Evolutionary conservation across 2,329 filamentous ascomycete genomes (phyloP), one percentile per base, ranked within the genome.

Genomic region (Fusarium udum): DNA sequence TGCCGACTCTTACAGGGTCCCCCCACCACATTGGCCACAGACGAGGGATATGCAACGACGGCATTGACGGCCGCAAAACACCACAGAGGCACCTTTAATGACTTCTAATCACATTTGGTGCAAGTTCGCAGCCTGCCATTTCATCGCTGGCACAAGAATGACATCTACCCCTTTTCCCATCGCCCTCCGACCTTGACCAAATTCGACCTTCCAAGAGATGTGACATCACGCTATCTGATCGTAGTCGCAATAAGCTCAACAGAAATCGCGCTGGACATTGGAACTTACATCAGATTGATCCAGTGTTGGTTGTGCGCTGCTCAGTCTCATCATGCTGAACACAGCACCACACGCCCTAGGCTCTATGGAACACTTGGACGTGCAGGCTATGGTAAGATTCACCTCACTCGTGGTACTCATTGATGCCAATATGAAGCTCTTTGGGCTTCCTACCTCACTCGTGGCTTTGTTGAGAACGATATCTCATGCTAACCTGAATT

Each of bases 41-140:
- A 15, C 24, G 1, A 37, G 13, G 24, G 14, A n/a, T 7, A 1
- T 9, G 14, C 20, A 39, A 28, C 3, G 4, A 10, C 24, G 0
- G 7, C 14, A 28, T n/a, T 37, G 0, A 16, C 14, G 2, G 20
- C 24, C 8, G n/a, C 2, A 26, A 52, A 3, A 8, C 13, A 12
- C 4, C 18, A 28, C 7, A 0, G 3, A 37, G 12, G 3, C 7
- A 36, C 10, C 6, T 12, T 3, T 1, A 16, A 15, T 15, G 4
- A 12, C 7, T 14, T 16, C 4, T 6, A 4, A 16, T 26, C 3
- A 3, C 18, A 3, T 20, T 13, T 14, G 7, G 14, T 24, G 1
- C 1, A 36, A 6, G 18, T 9, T 26, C 9, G 18, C n/a, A 15
- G 2, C 18, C 3, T 20, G 4, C 12, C 0, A 2, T 22, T 36